Evolutionary conservation across 805 yeast genomes (phyloP).

Genomic region (Pachysolen tannophilus): DNA sequence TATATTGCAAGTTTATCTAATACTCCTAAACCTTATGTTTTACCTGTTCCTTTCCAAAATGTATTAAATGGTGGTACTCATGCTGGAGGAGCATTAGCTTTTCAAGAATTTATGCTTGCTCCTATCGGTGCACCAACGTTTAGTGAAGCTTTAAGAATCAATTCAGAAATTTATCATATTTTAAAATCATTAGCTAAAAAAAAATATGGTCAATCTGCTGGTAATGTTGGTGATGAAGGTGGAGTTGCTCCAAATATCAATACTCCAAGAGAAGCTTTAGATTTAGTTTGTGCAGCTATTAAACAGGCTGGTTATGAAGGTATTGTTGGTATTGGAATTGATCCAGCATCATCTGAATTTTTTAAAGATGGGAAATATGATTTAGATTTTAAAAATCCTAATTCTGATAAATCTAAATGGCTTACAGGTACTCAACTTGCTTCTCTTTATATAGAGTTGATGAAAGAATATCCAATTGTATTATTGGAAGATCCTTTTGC

Average conservation of each 20-base stretch:
- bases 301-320: slow-evolving; percentile 94
- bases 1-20: slow-evolving; percentile 80
- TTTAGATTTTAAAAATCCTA: slow-evolving; percentile 96
- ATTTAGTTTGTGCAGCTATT: slow-evolving; percentile 85
- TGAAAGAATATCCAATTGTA: slow-evolving; percentile 92
- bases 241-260: slow-evolving; percentile 99
- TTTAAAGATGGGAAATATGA: slow-evolving; percentile 96
- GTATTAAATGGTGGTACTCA: slow-evolving; percentile 99
- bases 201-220: slow-evolving; percentile 96
- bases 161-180: slow-evolving; percentile 96
- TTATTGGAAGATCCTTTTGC: slow-evolving; percentile 99
- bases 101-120: slow-evolving; percentile 99
- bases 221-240: slow-evolving; percentile 99
- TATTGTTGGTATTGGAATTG: slow-evolving; percentile 85
- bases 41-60: slow-evolving; percentile 99
- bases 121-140: slow-evolving; percentile 88
- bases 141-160: slow-evolving; percentile 94
- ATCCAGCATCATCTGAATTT: slow-evolving; percentile 97
- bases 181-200: slow-evolving; percentile 89
- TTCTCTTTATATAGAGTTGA: slow-evolving; percentile 69
- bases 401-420: slow-evolving; percentile 87
- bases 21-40: slow-evolving; percentile 75
- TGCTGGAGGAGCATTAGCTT: slow-evolving; percentile 98
- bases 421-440: slow-evolving; percentile 84
- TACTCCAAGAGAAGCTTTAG: slow-evolving; percentile 95